phyloP scores from a whole-genome alignment of 768 basidiomycete species.

The Leucogyrophana mollusca region DNA sequence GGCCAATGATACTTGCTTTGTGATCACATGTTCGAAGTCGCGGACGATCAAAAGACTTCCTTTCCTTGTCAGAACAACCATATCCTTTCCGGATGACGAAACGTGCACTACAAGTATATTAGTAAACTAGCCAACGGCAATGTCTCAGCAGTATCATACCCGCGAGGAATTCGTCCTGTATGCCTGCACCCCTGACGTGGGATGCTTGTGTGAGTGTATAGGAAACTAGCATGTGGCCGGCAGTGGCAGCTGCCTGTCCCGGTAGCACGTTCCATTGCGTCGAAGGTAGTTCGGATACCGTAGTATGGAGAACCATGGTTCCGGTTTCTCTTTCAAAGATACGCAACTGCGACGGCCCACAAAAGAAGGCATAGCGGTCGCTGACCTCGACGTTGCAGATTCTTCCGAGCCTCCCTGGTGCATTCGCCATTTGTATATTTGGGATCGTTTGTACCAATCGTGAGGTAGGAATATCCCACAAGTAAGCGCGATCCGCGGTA shows the following conservation, averaged over 20 bases:
- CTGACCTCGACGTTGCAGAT: slow-evolving; percentile 70
- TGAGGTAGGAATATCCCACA: slow-evolving; percentile 63
- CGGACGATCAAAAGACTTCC: slow-evolving; percentile 26
- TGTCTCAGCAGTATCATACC: slow-evolving; percentile 15
- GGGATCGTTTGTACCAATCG: slow-evolving; percentile 47
- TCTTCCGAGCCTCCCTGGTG: slow-evolving; percentile 21
- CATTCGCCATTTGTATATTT: slow-evolving; percentile 29
- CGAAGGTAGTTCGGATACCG: slow-evolving; percentile 33
- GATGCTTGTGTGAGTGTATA: slow-evolving; percentile 16
- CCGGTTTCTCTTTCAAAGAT: slow-evolving; percentile 53
- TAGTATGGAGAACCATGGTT: slow-evolving; percentile 41
- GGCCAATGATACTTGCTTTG: slow-evolving; percentile 39
- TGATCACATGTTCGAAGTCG: slow-evolving; percentile 23
- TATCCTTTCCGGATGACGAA: slow-evolving; percentile 44
- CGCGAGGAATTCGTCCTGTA: slow-evolving; percentile 21
- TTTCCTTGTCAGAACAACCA: slow-evolving; percentile 27
- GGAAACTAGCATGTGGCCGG: slow-evolving; percentile 15
- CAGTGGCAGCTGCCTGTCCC: neutral
- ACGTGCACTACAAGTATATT: slow-evolving; percentile 37
- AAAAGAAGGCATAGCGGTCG: slow-evolving; percentile 57
- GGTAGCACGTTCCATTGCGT: slow-evolving; percentile 33
- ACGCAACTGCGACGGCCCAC: slow-evolving; percentile 45
- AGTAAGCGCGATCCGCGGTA: slow-evolving; percentile 41
- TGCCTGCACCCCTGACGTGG: slow-evolving; percentile 2
- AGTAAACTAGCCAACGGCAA: neutral